Evolutionary conservation across 257 asterid genomes (phyloP), one percentile per base, ranked within the genome.

Genomic region (Leonotis leonurus): DNA sequence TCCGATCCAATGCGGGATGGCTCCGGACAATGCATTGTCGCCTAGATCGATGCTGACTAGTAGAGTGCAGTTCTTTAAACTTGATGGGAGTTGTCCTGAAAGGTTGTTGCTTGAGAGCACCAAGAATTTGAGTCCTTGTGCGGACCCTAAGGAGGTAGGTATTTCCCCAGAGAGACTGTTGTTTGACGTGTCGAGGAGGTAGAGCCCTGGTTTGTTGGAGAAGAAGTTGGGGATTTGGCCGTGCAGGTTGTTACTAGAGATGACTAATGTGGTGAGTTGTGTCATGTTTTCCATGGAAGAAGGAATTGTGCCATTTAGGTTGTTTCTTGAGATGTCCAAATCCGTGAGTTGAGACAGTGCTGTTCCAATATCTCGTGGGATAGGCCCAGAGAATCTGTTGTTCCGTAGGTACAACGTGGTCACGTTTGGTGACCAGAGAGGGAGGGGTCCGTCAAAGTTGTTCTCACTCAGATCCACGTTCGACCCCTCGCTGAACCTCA

Each of bases 1-100:
- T 60, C 82, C 82, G 40, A 77, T 40, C 83, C 83, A 77, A 35
- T 56, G n/a, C n/a, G 77, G 83, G 33, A 77, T 37, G 9, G 30
- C n/a, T 56, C 80, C 83, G 3, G 77, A 77, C 26, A 73, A 58
- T 5, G 21, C 62, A 49, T 77, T 77, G 74, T 70, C 74, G 2
- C 83, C 71, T 16, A 77, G 32, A 56, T 77, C 79, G 36, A 73
- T 55, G 46, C 66, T 77, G 29, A 30, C 39, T 25, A 73, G 32
- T 49, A 22, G 30, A 22, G 71, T 69, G 59, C 77, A 77, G 3
- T 77, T 73, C 54, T 72, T 77, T 69, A 73, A 58, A 43, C 52
- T 50, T 35, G 24, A 36, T 9, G 79, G 79, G 29, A 77, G 22
- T 16, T 62, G 20, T 44, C 79, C 75, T 0, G 79, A 65, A 40